Evolutionary conservation across 2,329 filamentous ascomycete species (phyloP).

Genomic region (Remersonia thermophila): DNA sequence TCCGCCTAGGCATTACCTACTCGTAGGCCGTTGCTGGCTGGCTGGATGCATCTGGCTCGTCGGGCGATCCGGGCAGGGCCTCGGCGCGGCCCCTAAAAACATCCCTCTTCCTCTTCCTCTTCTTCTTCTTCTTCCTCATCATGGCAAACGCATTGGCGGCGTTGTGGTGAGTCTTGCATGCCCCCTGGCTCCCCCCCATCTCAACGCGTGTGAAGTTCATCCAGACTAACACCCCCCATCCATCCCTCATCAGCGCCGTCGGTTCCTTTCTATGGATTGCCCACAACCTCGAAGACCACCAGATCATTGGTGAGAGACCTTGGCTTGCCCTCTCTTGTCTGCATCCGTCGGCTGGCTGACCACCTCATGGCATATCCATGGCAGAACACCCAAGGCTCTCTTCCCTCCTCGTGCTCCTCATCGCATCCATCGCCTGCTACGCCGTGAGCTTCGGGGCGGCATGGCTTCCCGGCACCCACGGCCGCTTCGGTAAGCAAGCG

Average conservation of each 20-base stretch:
- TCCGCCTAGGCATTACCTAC: too few relatives aligned
- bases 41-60: constrained; percentile 1
- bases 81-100: not conserved
- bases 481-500: constrained; percentile 29
- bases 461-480: constrained; percentile 35
- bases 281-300: constrained; percentile 34
- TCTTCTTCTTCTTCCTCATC: too few relatives aligned
- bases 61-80: constrained; percentile 1
- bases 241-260: constrained; percentile 29
- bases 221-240: constrained; percentile 1
- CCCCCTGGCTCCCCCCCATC: too few relatives aligned
- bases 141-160: constrained; percentile 22
- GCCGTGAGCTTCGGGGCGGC: constrained; percentile 29
- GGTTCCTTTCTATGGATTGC: constrained; percentile 37
- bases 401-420: constrained; percentile 32
- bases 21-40: too few relatives aligned
- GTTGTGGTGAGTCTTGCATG: constrained; percentile 22
- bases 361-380: too few relatives aligned
- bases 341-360: too few relatives aligned
- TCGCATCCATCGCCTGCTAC: constrained; percentile 32
- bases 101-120: too few relatives aligned
- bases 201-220: not conserved
- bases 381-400: constrained; percentile 39
- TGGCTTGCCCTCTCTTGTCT: not conserved
- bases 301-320: constrained; percentile 30